Evolutionary conservation across 352 stramenopile species (phyloP), one percentile per base, ranked within the genome.

Genomic region (Paralagenidium karlingii): DNA sequence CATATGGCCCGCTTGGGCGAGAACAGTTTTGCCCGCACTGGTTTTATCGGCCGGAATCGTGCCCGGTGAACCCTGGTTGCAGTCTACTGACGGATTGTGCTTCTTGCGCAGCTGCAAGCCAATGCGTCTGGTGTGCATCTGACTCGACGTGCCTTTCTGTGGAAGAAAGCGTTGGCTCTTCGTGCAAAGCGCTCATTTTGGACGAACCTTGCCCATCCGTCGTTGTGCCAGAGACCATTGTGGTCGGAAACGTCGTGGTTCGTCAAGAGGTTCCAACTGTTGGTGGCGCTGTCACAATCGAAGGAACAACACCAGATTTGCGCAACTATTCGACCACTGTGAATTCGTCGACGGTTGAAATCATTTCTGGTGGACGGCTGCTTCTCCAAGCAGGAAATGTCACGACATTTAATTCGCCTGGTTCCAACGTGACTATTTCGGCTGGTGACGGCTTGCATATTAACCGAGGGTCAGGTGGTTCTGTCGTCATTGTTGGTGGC

Each of bases 101-200:
- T 2, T 46, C 25, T 19, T 97, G 89, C 34, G 63, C 76, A 3
- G 56, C 34, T 13, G 60, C 58, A 12, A 40, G 63, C 12, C 48
- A 79, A 33, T 97, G 89, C 40, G 76, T 80, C 8, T 97, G 88
- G 88, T 97, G 89, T 45, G 73, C 82, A 5, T 92, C 74, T 5
- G 60, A 90, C 38, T 65, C 64, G 26, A 58, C 47, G 8, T 97
- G 89, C 53, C 73, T 94, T 51, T 70, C 81, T 3, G 43, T 87
- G 8, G 76, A 93, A 45, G 86, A 96, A 33, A 65, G 73, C 29
- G 91, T 83, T 39, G 60, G 55, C 13, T 78, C 63, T 16, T 59
- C 83, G 18, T 97, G 86, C 58, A 68, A 66, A 6, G 69, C 78
- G 13, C 49, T 90, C 11, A 68, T 97, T 27, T 87, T 83, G 27